These are phyloP conservation scores for Colletotrichum sp. DNA, from an alignment of 2,329 filamentous ascomycete species.

Conservation along the genomic window DNA sequence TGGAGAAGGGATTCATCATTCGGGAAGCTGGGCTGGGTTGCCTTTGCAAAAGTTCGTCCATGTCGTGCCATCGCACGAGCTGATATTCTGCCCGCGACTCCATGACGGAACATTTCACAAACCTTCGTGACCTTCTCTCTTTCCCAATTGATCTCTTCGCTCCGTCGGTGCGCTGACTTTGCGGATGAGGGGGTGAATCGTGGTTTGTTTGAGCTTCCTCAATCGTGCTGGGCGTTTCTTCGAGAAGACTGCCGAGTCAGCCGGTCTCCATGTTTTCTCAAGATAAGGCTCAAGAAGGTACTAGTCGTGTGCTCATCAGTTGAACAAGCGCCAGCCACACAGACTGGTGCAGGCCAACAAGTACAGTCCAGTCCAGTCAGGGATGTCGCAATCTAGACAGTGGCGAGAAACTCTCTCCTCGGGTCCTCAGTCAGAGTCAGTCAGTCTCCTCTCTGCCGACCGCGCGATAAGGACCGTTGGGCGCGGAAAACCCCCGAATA, in stretches of 20 bases:
- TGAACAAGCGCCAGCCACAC: not conserved
- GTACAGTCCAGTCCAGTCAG: not conserved
- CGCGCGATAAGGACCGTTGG: conserved; percentile 1
- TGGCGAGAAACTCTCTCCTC: not conserved
- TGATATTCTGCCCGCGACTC: not conserved
- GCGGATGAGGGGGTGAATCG: not conserved
- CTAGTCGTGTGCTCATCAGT: not conserved
- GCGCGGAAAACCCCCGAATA: not conserved
- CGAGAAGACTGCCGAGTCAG: conserved; percentile 1
- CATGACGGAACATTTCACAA: not conserved
- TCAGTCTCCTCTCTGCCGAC: not conserved
- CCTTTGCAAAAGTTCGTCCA: conserved; percentile 12
- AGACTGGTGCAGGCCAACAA: not conserved
- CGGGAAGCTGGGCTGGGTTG: not conserved
- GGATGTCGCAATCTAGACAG: not conserved
- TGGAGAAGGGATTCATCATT: not conserved
- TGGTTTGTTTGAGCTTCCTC: not conserved
- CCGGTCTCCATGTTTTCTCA: not conserved
- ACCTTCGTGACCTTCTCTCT: not conserved
- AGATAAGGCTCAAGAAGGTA: conserved; percentile 2
- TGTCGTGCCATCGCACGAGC: not conserved
- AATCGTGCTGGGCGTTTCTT: not conserved
- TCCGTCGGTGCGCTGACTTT: not conserved
- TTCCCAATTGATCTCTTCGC: conserved; percentile 18
- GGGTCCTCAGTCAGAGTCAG: not conserved